Conservation (phyloP, 179 eudicot genomes). For the Beta macrorhiza region DNA sequence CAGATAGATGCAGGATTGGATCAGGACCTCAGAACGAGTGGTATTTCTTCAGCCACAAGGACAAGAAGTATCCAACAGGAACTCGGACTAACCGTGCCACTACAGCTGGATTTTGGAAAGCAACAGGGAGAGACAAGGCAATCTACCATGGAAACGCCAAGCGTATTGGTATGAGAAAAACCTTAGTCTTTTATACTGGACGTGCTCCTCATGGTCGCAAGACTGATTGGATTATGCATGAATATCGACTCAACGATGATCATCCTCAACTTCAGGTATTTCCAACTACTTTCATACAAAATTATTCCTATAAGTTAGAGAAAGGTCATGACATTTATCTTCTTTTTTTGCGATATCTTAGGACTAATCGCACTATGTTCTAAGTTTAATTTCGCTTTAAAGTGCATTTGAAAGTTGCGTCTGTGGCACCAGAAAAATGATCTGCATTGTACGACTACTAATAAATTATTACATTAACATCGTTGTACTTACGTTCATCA, state of each 20-base stretch:
- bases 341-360: no score
- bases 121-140: conserved; percentile 86
- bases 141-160: conserved; percentile 51
- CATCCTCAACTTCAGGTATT: conserved; percentile 50
- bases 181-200: conserved; percentile 86
- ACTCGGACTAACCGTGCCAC: conserved; percentile 87
- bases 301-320: no score
- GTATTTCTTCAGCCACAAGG: conserved; percentile 97
- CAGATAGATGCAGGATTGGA: conserved; percentile 89
- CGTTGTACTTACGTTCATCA: no score
- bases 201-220: conserved; percentile 96
- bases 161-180: conserved; percentile 90
- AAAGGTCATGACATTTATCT: neutral
- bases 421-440: no score
- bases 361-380: no score
- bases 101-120: conserved; percentile 85
- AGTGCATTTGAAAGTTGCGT: no score
- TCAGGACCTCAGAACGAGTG: conserved; percentile 93
- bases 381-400: no score
- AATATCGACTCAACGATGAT: conserved; percentile 77
- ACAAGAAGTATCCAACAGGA: conserved; percentile 88
- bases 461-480: no score
- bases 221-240: conserved; percentile 98
- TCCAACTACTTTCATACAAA: neutral
- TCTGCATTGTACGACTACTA: no score